Evolutionary conservation across 2,329 filamentous ascomycete genomes (phyloP), one percentile per base, ranked within the genome.

Genomic region (Macroventuria anomochaeta): DNA sequence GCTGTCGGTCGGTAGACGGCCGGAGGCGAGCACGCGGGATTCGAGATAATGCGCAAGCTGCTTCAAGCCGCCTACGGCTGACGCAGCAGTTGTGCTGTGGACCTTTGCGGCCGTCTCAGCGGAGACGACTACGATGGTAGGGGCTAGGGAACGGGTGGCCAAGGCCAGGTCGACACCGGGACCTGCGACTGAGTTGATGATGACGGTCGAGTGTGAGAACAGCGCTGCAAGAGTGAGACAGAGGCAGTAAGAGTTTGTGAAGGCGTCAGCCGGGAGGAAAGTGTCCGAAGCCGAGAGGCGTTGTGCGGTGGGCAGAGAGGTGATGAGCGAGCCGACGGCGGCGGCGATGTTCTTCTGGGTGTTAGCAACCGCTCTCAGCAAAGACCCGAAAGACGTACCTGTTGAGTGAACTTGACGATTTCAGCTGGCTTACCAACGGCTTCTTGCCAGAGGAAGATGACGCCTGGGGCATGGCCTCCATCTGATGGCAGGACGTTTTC

Each of bases 111-210:
- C 83, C 1, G 90, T 89, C 51, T 87, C 83, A 0, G 93, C 87
- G 3, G 89, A 90, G 7, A 90, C 86, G 34, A 96, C 86, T 47
- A 97, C 80, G 53, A 97, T 83, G 4, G 93, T 97, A 1, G 93
- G 93, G 0, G 89, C 84, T 32, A 96, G 80, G 39, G 87, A 86
- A 54, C 86, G 84, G 18, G 89, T 89, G 18, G 91, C 91, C 18
- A 92, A 76, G 15, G 81, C 79, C 31, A 97, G 81, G 69, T 95
- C 86, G 11, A 89, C 81, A 10, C 85, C 85, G 29, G 85, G 82
- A 6, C 89, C 89, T 13, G 92, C 89, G 21, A 96, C 92, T 0
- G 92, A 95, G 76, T 91, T 97, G 67, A 99, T 83, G 21, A 92
- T 91, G 17, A 99, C 78, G 0, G 91, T 95, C 15, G 91, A 83